Conservation (phyloP, 129 eudicot genomes). For the Logfia minima region DNA sequence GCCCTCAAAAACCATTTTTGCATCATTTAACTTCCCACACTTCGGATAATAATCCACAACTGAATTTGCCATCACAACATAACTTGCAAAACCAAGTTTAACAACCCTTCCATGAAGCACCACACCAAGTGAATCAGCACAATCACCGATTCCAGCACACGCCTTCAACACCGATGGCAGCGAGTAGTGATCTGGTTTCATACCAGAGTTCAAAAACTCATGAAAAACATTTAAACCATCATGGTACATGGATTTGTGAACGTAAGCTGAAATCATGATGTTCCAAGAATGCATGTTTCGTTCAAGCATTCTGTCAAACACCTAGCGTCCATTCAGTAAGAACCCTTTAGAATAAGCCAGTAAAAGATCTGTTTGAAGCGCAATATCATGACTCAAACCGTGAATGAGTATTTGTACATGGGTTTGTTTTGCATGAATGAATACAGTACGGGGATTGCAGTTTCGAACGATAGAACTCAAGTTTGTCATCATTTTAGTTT, state of each 20-base stretch:
- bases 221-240: conserved; percentile 33
- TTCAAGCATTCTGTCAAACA: conserved; percentile 42
- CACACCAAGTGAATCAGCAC: conserved; percentile 27
- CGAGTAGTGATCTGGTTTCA: conserved; percentile 44
- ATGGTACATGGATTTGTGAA: conserved; percentile 11
- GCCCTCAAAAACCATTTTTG: conserved; percentile 28
- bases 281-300: conserved; percentile 56
- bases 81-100: conserved; percentile 31
- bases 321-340: conserved; percentile 28
- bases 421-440: conserved; percentile 33
- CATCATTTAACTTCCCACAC: conserved; percentile 29
- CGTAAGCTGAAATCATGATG: conserved; percentile 47
- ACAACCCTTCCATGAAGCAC: conserved; percentile 37
- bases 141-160: conserved; percentile 22
- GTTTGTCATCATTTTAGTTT: not conserved
- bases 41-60: conserved; percentile 45
- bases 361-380: conserved; percentile 48
- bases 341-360: conserved; percentile 31
- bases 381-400: conserved; percentile 22
- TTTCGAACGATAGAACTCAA: conserved; percentile 34
- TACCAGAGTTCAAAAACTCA: conserved; percentile 29
- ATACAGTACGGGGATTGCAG: conserved; percentile 13
- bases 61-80: conserved; percentile 38
- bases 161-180: conserved; percentile 42
- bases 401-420: conserved; percentile 42